Conservation (phyloP, 176 grass and related monocot genomes). For the Rhynchospora pubera region DNA sequence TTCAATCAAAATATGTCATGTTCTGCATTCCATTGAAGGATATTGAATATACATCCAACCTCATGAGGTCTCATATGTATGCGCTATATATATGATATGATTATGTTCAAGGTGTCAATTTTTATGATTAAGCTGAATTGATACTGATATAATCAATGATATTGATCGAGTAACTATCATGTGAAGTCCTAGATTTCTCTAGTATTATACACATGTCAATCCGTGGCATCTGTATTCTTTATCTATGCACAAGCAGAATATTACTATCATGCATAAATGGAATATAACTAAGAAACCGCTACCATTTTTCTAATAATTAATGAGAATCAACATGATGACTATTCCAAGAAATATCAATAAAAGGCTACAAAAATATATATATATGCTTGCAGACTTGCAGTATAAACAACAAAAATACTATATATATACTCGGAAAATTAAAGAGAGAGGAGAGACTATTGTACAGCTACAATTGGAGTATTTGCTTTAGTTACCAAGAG, state of each 20-base stretch:
- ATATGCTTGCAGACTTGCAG: neutral
- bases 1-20: neutral
- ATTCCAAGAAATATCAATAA: neutral
- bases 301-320: neutral
- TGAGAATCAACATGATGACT: neutral
- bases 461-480: neutral
- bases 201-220: neutral
- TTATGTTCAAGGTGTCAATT: neutral
- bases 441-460: neutral
- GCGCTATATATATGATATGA: neutral
- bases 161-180: neutral
- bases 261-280: neutral
- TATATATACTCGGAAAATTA: neutral
- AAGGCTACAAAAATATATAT: neutral
- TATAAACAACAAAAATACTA: neutral
- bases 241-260: neutral
- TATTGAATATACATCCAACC: neutral
- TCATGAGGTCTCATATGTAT: neutral
- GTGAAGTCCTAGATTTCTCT: neutral
- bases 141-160: neutral
- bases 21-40: neutral
- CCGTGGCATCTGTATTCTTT: neutral
- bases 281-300: neutral
- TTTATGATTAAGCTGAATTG: neutral
- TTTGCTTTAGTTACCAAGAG: neutral